A percentile compares a stretch with the other conserved stretches of the same genome.
These are phyloP conservation scores for Plasmodium vivax DNA, from an alignment of 169 alveolate species.

Conservation along the genomic window DNA sequence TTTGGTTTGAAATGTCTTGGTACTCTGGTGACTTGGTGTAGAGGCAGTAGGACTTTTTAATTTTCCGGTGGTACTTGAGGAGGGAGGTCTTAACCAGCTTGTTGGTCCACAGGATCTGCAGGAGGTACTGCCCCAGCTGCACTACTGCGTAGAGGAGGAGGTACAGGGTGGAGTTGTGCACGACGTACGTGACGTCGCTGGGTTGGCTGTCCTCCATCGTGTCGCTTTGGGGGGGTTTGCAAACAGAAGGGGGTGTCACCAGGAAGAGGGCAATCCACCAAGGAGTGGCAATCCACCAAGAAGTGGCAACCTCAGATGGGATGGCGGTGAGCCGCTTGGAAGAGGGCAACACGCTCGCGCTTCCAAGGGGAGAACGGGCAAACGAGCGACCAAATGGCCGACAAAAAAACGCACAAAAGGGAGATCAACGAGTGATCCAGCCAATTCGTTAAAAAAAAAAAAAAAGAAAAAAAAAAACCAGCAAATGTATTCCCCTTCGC, in stretches of 20 bases:
- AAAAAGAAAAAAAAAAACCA: background rate
- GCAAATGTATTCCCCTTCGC: background rate
- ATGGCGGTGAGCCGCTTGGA: too few relatives aligned
- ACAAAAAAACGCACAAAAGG: background rate
- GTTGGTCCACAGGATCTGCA: background rate
- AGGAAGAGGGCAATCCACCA: background rate
- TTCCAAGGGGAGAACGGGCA: too few relatives aligned
- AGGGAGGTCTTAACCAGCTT: background rate
- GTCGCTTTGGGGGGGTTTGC: background rate
- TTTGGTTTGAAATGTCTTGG: background rate
- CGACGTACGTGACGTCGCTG: constrained; percentile 10
- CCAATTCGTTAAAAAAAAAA: background rate
- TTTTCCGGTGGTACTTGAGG: background rate
- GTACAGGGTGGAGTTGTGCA: constrained; percentile 58
- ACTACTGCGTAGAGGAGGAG: constrained; percentile 7
- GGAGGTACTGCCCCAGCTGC: constrained; percentile 1
- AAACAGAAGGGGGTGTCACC: background rate
- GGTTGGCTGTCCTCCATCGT: background rate
- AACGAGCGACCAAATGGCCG: background rate
- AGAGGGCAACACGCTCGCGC: too few relatives aligned
- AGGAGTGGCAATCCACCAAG: background rate
- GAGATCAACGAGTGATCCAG: background rate
- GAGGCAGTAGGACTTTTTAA: constrained; percentile 3
- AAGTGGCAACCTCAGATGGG: too few relatives aligned
- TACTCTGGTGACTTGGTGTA: constrained; percentile 9